Conservation (phyloP, 129 eudicot genomes). For the Gnaphalium uliginosum region DNA sequence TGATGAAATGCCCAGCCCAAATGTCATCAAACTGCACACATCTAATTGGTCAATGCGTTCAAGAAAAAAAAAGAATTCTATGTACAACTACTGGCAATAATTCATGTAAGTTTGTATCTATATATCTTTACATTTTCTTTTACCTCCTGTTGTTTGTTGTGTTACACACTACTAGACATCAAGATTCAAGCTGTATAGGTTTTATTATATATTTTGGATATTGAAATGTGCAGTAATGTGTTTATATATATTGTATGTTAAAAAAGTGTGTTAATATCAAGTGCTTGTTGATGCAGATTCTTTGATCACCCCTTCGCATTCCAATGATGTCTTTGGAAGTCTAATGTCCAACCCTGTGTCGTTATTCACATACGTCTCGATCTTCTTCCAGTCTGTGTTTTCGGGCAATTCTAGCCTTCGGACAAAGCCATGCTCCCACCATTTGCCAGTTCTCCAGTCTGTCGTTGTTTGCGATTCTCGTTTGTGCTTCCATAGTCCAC, state of each 20-base stretch:
- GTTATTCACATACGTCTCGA: slow-evolving; percentile 49
- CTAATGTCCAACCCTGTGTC: slow-evolving; percentile 52
- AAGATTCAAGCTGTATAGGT: background rate
- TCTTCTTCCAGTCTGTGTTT: slow-evolving; percentile 55
- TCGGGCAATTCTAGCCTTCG: slow-evolving; percentile 71
- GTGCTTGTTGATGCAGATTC: slow-evolving; percentile 17
- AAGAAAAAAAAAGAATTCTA: background rate
- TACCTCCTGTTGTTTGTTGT: background rate
- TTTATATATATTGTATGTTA: slow-evolving; percentile 3
- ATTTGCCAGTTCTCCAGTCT: slow-evolving; percentile 60
- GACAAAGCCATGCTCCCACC: slow-evolving; percentile 85
- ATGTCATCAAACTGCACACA: slow-evolving; percentile 4
- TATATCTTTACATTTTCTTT: background rate
- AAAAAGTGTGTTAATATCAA: slow-evolving; percentile 15
- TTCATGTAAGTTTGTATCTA: too few relatives aligned
- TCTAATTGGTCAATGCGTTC: background rate
- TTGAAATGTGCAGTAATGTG: slow-evolving; percentile 12
- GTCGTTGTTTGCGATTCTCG: slow-evolving; percentile 33
- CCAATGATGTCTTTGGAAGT: slow-evolving; percentile 49
- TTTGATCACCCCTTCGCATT: slow-evolving; percentile 17
- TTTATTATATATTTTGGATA: background rate
- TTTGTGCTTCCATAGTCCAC: slow-evolving; percentile 54
- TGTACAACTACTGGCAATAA: too few relatives aligned
- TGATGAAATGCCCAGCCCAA: slow-evolving; percentile 11
- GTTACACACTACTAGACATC: slow-evolving; percentile 9